A percentile compares a stretch with the other conserved stretches of the same genome.
These are phyloP conservation scores for Xylaria cubensis DNA, from an alignment of 495 filamentous ascomycete species.

Conservation along the genomic window DNA sequence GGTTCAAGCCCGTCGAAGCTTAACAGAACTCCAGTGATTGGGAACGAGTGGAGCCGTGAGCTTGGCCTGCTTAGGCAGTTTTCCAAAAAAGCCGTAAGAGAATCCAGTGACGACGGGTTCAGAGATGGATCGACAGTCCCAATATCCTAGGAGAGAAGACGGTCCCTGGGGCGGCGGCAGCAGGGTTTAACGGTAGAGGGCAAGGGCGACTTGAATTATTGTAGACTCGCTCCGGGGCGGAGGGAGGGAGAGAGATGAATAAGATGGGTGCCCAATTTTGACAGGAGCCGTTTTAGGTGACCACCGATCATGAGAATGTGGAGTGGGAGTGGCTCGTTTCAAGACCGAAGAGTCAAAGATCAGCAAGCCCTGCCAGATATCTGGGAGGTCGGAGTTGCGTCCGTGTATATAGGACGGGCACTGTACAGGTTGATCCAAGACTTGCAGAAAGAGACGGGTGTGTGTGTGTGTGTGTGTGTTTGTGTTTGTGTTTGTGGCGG, in stretches of 20 bases:
- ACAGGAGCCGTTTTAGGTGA: slow-evolving; percentile 46
- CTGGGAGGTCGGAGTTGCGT: slow-evolving; percentile 42
- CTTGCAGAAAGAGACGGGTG: slow-evolving; percentile 17
- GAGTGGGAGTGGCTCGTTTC: slow-evolving; percentile 47
- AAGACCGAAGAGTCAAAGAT: slow-evolving; percentile 48
- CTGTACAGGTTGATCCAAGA: slow-evolving; percentile 24
- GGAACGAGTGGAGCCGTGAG: slow-evolving; percentile 50
- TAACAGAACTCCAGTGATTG: slow-evolving; percentile 50
- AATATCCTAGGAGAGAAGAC: slow-evolving; percentile 44
- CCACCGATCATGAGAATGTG: slow-evolving; percentile 48
- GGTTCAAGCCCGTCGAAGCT: slow-evolving; percentile 50
- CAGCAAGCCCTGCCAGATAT: slow-evolving; percentile 46
- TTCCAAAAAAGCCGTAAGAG: slow-evolving; percentile 29
- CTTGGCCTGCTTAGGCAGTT: slow-evolving; percentile 38
- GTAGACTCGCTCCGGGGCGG: slow-evolving; percentile 40
- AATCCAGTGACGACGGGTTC: slow-evolving; percentile 52
- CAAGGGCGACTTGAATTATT: slow-evolving; percentile 23
- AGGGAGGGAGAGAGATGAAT: slow-evolving; percentile 38
- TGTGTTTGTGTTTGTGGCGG: neutral
- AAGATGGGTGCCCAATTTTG: slow-evolving; percentile 46
- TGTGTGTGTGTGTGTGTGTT: too few species aligned
- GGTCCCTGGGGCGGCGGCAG: slow-evolving; percentile 37
- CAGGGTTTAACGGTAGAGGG: slow-evolving; percentile 17
- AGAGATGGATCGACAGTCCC: slow-evolving; percentile 53
- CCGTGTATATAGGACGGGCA: slow-evolving; percentile 21